Base-by-base conservation (phyloP, 371 early-diverging fungal genomes). In the Mucor velutinosus region DNA sequence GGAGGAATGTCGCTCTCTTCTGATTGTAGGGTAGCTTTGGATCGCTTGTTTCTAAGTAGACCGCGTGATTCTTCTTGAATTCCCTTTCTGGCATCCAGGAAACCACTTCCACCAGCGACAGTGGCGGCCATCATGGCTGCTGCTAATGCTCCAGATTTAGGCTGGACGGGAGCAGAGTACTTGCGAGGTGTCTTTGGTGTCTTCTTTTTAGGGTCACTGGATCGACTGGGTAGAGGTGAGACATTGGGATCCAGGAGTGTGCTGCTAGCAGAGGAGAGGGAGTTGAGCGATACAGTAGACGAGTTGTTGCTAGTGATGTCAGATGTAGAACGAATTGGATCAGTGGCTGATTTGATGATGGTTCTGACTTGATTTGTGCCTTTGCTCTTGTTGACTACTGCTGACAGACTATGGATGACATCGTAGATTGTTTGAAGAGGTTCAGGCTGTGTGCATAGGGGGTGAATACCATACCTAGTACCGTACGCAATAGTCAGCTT, bases 101-200 rank as follows among this genome's bases (percentile, higher is more conserved):
- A 73, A 10, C 79, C 76, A 47, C 74, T 77, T 11, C 68, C 80
- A 70, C 83, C 83, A 21, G 83, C 78, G 1, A 80, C 80, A 0
- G 83, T 76, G 17, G 83, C 83, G 4, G 83, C 83, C 83, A 83
- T 83, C 79, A 83, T 79, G 14, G 83, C 83, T 10, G 83, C 79
- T 4, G 83, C 83, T 43, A 83, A 61, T 27, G 83, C 83, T 25
- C 83, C 83, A 4, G 79, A 74, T 65, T 78, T 83, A 6, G 81
- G 77, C 47, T 75, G 73, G 27, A 75, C 56, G 29, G 72, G 69
- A 23, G 66, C 75, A 19, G 77, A 75, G 11, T 70, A 65, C 43
- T 82, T 82, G 29, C 80, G 71, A 15, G 69, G 70, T 8, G 73
- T 73, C 27, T 75, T 77, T 17, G 74, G 49, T 0, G 17, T 15